These are phyloP conservation scores for Penicillium tannophilum DNA, from an alignment of 495 filamentous ascomycete genomes.

Conservation along the genomic window DNA sequence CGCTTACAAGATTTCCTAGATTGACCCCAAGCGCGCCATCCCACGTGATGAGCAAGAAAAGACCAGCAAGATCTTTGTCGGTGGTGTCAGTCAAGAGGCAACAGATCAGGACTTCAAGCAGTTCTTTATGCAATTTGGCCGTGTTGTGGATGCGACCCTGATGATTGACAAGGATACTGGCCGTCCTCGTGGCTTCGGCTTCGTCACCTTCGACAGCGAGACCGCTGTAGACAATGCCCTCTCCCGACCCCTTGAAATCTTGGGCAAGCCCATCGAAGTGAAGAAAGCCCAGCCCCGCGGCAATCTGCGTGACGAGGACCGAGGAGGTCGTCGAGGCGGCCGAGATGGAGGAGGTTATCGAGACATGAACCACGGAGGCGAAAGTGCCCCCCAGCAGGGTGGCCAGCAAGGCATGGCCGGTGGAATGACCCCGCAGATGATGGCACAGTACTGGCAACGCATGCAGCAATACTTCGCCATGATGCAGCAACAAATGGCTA, in stretches of 20 bases:
- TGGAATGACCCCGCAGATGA: slow-evolving; percentile 90
- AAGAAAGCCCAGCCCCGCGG: slow-evolving; percentile 97
- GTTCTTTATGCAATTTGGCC: slow-evolving; percentile 94
- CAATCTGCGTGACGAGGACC: slow-evolving; percentile 87
- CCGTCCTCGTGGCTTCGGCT: slow-evolving; percentile 94
- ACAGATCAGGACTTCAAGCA: slow-evolving; percentile 94
- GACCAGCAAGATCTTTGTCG: slow-evolving; percentile 97
- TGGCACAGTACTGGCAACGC: slow-evolving; percentile 96
- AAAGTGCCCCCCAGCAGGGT: background rate
- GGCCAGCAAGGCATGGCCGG: slow-evolving; percentile 44
- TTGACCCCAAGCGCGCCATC: slow-evolving; percentile 97
- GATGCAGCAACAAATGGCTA: slow-evolving; percentile 81
- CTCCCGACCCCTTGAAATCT: slow-evolving; percentile 79
- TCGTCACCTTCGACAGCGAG: slow-evolving; percentile 97
- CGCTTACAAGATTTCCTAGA: slow-evolving; percentile 56
- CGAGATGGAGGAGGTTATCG: slow-evolving; percentile 64
- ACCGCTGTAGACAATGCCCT: slow-evolving; percentile 92
- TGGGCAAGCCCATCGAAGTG: slow-evolving; percentile 94
- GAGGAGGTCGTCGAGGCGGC: slow-evolving; percentile 57
- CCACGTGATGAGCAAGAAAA: slow-evolving; percentile 97
- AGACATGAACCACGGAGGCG: slow-evolving; percentile 45
- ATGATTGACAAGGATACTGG: slow-evolving; percentile 99
- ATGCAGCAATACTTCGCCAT: slow-evolving; percentile 96
- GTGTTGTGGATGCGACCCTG: slow-evolving; percentile 93
- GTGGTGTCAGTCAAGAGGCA: slow-evolving; percentile 95